phyloP scores from a whole-genome alignment of 2,329 filamentous ascomycete species.

The Pestalotiopsis sp. region DNA sequence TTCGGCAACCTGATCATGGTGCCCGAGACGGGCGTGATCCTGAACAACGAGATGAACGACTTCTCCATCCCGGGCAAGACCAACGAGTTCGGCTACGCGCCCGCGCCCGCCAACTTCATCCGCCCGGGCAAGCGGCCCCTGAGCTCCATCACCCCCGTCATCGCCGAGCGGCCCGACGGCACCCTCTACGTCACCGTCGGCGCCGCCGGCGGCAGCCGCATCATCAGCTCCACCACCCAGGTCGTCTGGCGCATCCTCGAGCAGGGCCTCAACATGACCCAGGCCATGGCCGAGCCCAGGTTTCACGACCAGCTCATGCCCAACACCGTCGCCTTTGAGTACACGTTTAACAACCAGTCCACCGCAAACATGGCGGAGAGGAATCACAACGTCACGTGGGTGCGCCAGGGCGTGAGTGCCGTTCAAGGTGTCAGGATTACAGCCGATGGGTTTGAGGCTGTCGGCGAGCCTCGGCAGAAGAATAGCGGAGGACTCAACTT shows the following conservation, averaged over 20 bases:
- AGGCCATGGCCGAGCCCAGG: constrained; percentile 68
- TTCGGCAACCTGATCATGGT: constrained; percentile 83
- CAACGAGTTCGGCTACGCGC: constrained; percentile 86
- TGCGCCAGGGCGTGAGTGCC: constrained; percentile 64
- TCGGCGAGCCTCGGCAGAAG: constrained; percentile 73
- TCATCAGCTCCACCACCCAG: constrained; percentile 80
- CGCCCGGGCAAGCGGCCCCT: constrained; percentile 80
- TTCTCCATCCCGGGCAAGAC: constrained; percentile 80
- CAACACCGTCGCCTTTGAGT: constrained; percentile 70
- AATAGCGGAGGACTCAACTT: constrained; percentile 67
- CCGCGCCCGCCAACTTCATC: constrained; percentile 80
- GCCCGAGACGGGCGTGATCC: constrained; percentile 79
- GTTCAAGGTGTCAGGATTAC: constrained; percentile 70
- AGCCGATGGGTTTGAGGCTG: constrained; percentile 78
- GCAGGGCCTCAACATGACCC: constrained; percentile 55
- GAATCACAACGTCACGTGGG: constrained; percentile 75
- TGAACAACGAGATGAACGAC: constrained; percentile 75
- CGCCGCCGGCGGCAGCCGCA: constrained; percentile 79
- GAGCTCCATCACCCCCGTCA: constrained; percentile 80
- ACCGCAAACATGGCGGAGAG: constrained; percentile 63
- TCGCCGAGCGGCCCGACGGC: constrained; percentile 66
- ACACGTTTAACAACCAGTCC: constrained; percentile 66
- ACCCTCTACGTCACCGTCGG: constrained; percentile 71
- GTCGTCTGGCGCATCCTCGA: constrained; percentile 75
- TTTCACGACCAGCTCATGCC: constrained; percentile 85